phyloP scores from a whole-genome alignment of 768 basidiomycete genomes.

The Erythrobasidium yunnanense region DNA sequence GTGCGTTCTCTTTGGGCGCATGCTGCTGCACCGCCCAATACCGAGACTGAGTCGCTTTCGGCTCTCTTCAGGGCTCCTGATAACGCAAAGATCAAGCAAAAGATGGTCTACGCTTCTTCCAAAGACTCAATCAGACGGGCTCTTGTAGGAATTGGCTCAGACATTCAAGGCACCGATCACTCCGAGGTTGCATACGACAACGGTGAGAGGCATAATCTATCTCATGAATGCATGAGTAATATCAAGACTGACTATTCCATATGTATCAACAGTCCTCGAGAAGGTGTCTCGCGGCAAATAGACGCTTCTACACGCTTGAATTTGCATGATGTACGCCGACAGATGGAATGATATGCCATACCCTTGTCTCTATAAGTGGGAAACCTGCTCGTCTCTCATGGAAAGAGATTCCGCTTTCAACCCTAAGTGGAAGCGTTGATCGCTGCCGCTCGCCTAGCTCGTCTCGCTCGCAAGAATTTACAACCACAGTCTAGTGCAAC shows the following conservation, averaged over 20 bases:
- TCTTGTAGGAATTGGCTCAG: conserved; percentile 63
- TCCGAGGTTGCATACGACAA: conserved; percentile 60
- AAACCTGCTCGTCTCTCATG: no score
- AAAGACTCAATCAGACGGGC: conserved; percentile 62
- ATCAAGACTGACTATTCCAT: neutral
- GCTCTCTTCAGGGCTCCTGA: conserved; percentile 63
- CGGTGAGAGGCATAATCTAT: conserved; percentile 46
- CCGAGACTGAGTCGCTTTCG: neutral
- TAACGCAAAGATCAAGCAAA: conserved; percentile 67
- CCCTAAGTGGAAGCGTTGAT: no score
- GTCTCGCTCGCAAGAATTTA: no score
- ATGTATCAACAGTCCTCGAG: conserved; percentile 36
- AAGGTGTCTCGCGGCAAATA: conserved; percentile 37
- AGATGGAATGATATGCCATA: no score
- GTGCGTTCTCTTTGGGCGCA: conserved; percentile 49
- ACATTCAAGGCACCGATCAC: conserved; percentile 75
- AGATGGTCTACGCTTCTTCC: conserved; percentile 88
- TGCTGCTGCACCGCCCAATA: no score
- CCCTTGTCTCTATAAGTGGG: no score
- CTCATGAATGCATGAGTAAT: neutral
- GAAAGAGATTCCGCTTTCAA: no score
- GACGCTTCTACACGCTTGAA: no score
- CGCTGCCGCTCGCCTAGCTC: no score
- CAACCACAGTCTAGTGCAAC: no score
- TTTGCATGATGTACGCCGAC: no score